Conservation (phyloP, 305 asterid genomes). For the Solanum hybrid region DNA sequence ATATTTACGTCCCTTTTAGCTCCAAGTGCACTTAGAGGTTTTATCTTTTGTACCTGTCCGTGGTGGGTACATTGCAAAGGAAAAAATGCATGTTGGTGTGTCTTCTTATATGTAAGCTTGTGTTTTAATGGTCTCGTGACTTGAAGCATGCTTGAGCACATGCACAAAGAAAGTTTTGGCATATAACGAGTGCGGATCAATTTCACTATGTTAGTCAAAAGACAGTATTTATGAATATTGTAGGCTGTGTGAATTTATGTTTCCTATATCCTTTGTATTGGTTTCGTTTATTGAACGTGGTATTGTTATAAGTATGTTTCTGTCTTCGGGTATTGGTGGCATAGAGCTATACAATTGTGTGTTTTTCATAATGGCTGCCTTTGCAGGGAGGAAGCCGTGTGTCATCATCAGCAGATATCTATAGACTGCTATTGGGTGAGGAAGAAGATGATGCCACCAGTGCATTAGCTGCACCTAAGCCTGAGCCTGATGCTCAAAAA, state of each 20-base stretch:
- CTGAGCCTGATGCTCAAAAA: conserved; percentile 72
- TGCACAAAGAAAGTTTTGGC: not conserved
- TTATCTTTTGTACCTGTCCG: not conserved
- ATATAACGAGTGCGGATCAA: not conserved
- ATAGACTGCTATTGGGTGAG: conserved; percentile 74
- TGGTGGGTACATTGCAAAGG: not conserved
- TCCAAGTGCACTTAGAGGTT: not conserved
- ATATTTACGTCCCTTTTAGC: not conserved
- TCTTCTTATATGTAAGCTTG: not conserved
- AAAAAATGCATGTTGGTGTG: not conserved
- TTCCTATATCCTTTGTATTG: not conserved
- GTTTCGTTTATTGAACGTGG: not conserved
- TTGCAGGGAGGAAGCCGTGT: conserved; percentile 79
- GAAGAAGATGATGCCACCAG: conserved; percentile 99
- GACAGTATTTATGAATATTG: not conserved
- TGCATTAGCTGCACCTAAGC: conserved; percentile 74
- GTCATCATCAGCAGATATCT: conserved; percentile 73
- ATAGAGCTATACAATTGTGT: not conserved
- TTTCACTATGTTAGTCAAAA: not conserved
- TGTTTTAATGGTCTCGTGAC: not conserved
- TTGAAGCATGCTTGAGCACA: not conserved
- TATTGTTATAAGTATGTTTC: not conserved
- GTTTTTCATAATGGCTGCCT: conserved; percentile 17
- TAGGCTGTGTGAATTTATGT: not conserved
- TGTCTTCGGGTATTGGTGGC: not conserved